Percentiles rank a stretch among this genome's conserved stretches.
phyloP scores from a whole-genome alignment of 805 yeast species.

The Starmerella gropengiesseri region DNA sequence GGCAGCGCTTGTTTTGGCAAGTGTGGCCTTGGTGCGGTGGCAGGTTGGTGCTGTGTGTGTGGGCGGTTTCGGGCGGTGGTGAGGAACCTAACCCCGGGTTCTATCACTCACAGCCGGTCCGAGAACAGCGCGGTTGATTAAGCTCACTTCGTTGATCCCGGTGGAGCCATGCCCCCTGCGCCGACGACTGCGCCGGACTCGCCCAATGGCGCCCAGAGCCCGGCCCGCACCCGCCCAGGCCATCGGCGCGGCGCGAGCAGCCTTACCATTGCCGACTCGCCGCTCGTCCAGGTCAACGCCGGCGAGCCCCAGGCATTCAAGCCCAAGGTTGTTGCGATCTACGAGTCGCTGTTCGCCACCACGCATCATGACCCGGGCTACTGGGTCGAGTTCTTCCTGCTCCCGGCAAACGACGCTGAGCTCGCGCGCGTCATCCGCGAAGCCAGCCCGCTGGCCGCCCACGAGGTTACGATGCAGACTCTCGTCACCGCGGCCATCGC shows the following conservation, averaged over 20 bases:
- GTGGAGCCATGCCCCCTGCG: conserved; percentile 3
- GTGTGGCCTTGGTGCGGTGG: no score
- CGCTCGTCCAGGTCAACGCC: conserved; percentile 24
- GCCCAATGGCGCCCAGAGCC: background rate
- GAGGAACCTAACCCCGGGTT: no score
- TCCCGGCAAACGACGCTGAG: conserved; percentile 23
- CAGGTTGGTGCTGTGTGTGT: no score
- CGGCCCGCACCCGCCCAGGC: background rate
- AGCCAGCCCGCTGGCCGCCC: conserved; percentile 22
- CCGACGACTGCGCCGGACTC: background rate
- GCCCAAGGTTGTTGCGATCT: conserved; percentile 31
- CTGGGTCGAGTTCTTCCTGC: conserved; percentile 30
- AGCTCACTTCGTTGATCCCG: background rate
- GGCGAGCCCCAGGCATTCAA: conserved; percentile 21
- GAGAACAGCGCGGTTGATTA: no score
- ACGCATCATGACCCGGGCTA: conserved; percentile 25
- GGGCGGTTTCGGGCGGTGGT: no score
- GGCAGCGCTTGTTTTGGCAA: no score
- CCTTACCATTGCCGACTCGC: conserved; percentile 18
- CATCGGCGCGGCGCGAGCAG: conserved; percentile 8
- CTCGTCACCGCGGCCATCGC: conserved; percentile 24
- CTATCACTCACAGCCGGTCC: no score
- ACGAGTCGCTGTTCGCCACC: conserved; percentile 26
- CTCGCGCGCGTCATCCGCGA: conserved; percentile 16
- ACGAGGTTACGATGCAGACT: conserved; percentile 22